Base-by-base conservation (phyloP, 169 alveolate genomes). In the Babesia ovis region DNA sequence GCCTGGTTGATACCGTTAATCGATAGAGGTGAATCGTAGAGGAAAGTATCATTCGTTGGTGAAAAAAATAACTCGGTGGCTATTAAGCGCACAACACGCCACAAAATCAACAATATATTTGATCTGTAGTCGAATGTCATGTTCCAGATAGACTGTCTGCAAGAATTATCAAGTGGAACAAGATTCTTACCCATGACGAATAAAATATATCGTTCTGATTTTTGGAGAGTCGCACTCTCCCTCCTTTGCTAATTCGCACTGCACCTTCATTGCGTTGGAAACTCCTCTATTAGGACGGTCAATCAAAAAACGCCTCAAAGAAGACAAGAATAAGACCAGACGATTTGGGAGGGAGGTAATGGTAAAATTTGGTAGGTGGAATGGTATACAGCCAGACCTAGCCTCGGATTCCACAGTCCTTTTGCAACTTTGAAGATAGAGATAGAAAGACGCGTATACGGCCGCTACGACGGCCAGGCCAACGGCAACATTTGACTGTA, bases 21-120 rank as follows among this genome's bases (percentile, higher is more conserved):
- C 29, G 79, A 55, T 29, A 81, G 81, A 5, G 89, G 89, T 22
- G 89, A 71, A 53, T 81, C 89, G 48, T 32, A 81, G 5, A 73
- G 22, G 35, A 70, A 67, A 58, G 60, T 67, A 37, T 81, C 85
- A 34, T 70, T 71, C 3, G 89, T 71, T 45, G 67, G 57, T 8
- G 54, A 16, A 25, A 81, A 48, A 20, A 34, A 42, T 11, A 59
- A 8, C 23, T 81, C 89, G 34, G 55, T 34, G 39, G 35, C 22
- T 9, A 61, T 12, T 18, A 73, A 35, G 6, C 68, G 8, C 2
- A 81, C 20, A 16, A 62, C 50, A 5, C 56, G 50, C 2, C 35
- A 43, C 4, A 81, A 12, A 5, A 70, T 27, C 25, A n/a, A n/a
- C 32, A 81, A 53, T 6, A 66, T 53, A 32, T 51, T 61, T 22